These are phyloP conservation scores for Lactifluus subvellereus DNA, from an alignment of 768 basidiomycete species.

Conservation along the genomic window DNA sequence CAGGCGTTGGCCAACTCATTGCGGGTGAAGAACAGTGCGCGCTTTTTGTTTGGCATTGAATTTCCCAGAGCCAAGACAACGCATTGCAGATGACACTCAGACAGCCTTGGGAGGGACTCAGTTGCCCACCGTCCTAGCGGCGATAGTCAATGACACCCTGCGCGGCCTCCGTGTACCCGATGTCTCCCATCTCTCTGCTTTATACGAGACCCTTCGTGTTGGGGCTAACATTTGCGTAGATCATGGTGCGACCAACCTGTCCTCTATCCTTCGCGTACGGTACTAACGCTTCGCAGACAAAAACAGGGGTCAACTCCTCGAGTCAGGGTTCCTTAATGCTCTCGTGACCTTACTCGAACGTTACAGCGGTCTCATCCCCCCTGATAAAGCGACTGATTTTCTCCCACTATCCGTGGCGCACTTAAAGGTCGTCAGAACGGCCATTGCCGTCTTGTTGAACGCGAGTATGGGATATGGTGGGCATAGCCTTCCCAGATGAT, in stretches of 20 bases:
- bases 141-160: constrained; percentile 53
- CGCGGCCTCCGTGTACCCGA: constrained; percentile 43
- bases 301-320: constrained; percentile 65
- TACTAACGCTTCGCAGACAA: constrained; percentile 45
- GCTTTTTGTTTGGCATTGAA: background rate
- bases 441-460: constrained; percentile 75
- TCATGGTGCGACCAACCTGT: constrained; percentile 47
- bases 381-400: constrained; percentile 34
- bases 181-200: constrained; percentile 42
- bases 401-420: constrained; percentile 52
- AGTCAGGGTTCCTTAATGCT: constrained; percentile 62
- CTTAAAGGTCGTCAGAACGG: constrained; percentile 68
- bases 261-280: background rate
- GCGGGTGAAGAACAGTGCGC: constrained; percentile 18
- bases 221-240: constrained; percentile 83
- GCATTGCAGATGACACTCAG: constrained; percentile 57
- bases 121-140: constrained; percentile 59
- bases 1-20: constrained; percentile 20
- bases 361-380: constrained; percentile 46
- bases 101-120: constrained; percentile 57
- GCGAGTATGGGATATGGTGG: constrained; percentile 70
- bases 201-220: constrained; percentile 68
- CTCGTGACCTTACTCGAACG: constrained; percentile 63
- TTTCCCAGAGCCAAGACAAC: background rate
- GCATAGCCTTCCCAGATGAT: constrained; percentile 24